These are phyloP conservation scores for Geranium incanum DNA, from an alignment of 441 rosid genomes.

Conservation along the genomic window DNA sequence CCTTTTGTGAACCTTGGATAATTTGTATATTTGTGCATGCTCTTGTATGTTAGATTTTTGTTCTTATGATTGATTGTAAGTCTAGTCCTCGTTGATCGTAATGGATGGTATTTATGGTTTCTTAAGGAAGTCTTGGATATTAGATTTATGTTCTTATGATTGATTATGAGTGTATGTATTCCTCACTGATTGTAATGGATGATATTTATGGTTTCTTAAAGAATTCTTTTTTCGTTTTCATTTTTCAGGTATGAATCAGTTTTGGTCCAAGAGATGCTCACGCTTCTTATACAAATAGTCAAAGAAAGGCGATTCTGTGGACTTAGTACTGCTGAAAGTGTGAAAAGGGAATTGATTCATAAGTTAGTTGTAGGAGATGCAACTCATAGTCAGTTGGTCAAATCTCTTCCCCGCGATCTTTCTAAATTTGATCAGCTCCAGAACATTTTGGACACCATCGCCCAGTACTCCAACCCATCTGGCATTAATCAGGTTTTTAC, in stretches of 20 bases:
- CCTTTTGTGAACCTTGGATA: not conserved
- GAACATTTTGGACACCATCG: slow-evolving; percentile 67
- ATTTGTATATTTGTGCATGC: not conserved
- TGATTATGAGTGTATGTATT: slow-evolving; percentile 13
- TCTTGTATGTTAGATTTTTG: slow-evolving; percentile 1
- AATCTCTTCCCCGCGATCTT: slow-evolving; percentile 78
- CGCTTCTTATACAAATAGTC: slow-evolving; percentile 73
- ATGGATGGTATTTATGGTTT: slow-evolving; percentile 19
- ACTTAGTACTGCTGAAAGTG: slow-evolving; percentile 55
- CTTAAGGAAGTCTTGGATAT: slow-evolving; percentile 14
- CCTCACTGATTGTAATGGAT: slow-evolving; percentile 12
- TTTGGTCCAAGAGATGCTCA: slow-evolving; percentile 84
- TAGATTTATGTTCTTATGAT: slow-evolving; percentile 6
- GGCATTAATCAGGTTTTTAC: slow-evolving; percentile 84
- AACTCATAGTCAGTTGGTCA: slow-evolving; percentile 87
- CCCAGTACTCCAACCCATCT: slow-evolving; percentile 72
- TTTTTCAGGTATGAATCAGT: slow-evolving; percentile 74
- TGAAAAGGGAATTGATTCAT: slow-evolving; percentile 81
- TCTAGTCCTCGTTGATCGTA: slow-evolving; percentile 14
- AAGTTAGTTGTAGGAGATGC: slow-evolving; percentile 85
- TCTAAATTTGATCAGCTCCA: slow-evolving; percentile 73
- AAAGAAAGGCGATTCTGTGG: slow-evolving; percentile 96
- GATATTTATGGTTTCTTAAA: slow-evolving; percentile 21
- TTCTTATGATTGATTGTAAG: slow-evolving; percentile 11
- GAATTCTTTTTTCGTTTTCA: not conserved